phyloP scores from a whole-genome alignment of 2,329 filamentous ascomycete species.

The Fusarium miscanthi region DNA sequence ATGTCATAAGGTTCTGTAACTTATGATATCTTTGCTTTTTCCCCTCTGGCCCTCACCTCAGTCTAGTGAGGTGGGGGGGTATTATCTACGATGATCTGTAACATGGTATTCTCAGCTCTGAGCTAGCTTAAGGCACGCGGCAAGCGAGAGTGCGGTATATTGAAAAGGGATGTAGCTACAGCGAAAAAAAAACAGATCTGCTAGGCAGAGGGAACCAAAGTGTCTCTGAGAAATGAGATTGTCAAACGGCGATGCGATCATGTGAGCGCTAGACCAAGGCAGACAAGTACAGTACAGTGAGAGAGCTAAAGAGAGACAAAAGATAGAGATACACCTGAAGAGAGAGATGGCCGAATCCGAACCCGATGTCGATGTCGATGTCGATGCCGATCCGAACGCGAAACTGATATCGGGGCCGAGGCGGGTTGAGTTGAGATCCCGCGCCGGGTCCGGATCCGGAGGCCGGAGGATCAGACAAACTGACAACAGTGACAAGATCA shows the following conservation, averaged over 20 bases:
- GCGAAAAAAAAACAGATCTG: background rate
- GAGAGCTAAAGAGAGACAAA: background rate
- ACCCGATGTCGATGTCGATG: background rate
- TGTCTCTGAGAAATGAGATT: conserved; percentile 13
- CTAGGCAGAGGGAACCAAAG: background rate
- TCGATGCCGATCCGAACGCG: background rate
- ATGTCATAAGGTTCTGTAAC: background rate
- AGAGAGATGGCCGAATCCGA: background rate
- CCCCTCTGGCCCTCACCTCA: background rate
- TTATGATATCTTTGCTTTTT: conserved; percentile 5
- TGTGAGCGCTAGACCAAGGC: conserved; percentile 8
- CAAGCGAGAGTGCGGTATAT: conserved; percentile 10
- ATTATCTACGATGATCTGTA: conserved; percentile 5
- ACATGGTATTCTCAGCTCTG: background rate
- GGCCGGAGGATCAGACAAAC: background rate
- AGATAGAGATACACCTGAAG: background rate
- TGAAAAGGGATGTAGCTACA: background rate
- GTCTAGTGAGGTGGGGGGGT: background rate
- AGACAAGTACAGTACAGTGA: background rate
- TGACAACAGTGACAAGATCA: background rate
- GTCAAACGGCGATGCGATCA: conserved; percentile 16
- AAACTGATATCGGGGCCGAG: conserved; percentile 17
- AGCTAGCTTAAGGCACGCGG: background rate
- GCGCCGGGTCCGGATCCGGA: conserved; percentile 14
- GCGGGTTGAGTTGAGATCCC: background rate